Evolutionary conservation across 2,329 filamentous ascomycete species (phyloP).

Genomic region (Aureobasidium melanogenum): DNA sequence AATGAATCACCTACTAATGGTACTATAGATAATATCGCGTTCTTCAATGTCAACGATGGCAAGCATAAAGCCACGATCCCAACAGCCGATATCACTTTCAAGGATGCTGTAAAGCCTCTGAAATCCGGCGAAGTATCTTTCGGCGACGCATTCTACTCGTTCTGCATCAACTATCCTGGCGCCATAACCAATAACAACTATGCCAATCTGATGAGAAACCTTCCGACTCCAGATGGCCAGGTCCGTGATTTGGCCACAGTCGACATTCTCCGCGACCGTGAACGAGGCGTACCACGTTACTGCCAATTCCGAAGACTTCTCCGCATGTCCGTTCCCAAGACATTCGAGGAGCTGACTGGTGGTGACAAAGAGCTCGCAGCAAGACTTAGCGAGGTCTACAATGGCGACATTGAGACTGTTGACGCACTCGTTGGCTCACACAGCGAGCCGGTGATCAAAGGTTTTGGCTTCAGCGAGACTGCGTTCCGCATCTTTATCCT

Average conservation of each 20-base stretch:
- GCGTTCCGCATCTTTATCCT: conserved; percentile 40
- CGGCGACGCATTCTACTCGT: conserved; percentile 36
- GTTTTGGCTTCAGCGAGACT: conserved; percentile 42
- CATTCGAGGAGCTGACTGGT: conserved; percentile 34
- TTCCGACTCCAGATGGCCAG: conserved; percentile 34
- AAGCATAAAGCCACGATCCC: conserved; percentile 24
- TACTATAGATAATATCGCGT: conserved; percentile 24
- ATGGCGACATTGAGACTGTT: conserved; percentile 33
- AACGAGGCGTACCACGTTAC: conserved; percentile 40
- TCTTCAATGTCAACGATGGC: conserved; percentile 25
- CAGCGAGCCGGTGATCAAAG: conserved; percentile 35
- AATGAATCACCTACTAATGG: neutral
- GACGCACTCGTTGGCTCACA: conserved; percentile 36
- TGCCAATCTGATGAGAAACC: conserved; percentile 33
- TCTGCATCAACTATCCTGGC: conserved; percentile 41
- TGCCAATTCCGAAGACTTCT: conserved; percentile 38
- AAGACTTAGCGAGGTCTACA: conserved; percentile 32
- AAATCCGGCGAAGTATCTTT: conserved; percentile 23
- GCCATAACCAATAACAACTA: conserved; percentile 36
- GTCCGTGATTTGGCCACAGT: conserved; percentile 37
- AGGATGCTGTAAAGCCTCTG: conserved; percentile 26
- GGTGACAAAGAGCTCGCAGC: conserved; percentile 29
- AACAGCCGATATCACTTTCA: conserved; percentile 27
- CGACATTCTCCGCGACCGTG: conserved; percentile 40
- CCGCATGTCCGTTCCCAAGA: conserved; percentile 28